Base-by-base conservation (phyloP, 2,329 filamentous ascomycete genomes). In the Sporothrix dimorphospora region DNA sequence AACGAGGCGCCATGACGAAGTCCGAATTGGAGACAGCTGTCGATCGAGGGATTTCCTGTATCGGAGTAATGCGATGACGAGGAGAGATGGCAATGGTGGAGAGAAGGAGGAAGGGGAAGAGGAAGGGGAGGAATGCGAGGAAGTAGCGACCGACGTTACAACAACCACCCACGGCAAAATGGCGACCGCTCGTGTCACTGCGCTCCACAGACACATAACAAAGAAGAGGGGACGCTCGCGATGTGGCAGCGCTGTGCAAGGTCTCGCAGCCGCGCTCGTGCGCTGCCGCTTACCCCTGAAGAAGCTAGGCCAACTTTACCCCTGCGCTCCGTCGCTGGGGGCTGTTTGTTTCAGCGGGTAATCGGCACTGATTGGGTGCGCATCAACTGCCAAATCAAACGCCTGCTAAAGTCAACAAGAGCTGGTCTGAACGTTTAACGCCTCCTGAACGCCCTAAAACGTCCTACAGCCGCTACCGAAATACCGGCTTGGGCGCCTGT, bases 1-100 rank as follows among this genome's bases (percentile, higher is more conserved):
- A 24, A 6, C 72, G 71, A 6, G 65, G 45, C 14, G 73, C 75
- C 74, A 76, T 76, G n/a, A 55, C 51, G 55, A 70, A 5, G 34
- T 16, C 9, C 21, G 47, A 49, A 24, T 30, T 47, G 38, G 19
- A 45, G 38, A 63, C 21, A 14, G 59, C 38, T 19, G 59, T 21
- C 19, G 53, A 55, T 55, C 7, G 12, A 57, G 42, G 14, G 51
- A 30, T 16, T 38, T 40, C 12, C 11, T 21, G 19, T 47, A 53
- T 21, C 38, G 19, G 49, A 24, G 49, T 53, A 70, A 34, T 14
- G n/a, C 2, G 57, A 21, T 12, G 19, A 24, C 38, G 40, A 30
- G 9, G 53, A 19, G 38, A 63, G 27, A 49, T 6, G 47, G 4
- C 63, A 9, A 40, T 34, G 34, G 42, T 40, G 55, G 27, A 38